phyloP scores from a whole-genome alignment of 768 basidiomycete species.

The Chalciporus pseudorubinellus region DNA sequence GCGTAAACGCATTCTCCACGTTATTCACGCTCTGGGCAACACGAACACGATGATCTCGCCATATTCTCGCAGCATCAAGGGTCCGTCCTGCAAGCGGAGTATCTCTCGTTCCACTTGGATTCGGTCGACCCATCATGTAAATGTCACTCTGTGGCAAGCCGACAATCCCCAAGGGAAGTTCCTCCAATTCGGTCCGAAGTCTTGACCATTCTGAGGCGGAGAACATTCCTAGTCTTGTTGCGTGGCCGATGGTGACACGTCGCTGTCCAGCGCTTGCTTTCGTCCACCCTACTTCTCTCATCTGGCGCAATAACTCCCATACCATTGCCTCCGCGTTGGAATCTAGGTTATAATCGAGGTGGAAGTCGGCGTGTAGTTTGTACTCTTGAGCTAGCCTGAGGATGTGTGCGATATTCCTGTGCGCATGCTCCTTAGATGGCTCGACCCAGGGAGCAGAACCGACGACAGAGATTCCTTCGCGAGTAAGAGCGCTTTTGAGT shows the following conservation, averaged over 20 bases:
- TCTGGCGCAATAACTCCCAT: slow-evolving; percentile 48
- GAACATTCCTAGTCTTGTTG: slow-evolving; percentile 56
- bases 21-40: slow-evolving; percentile 63
- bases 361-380: slow-evolving; percentile 56
- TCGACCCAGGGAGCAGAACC: slow-evolving; percentile 71
- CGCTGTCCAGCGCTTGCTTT: slow-evolving; percentile 28
- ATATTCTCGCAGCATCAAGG: slow-evolving; percentile 50
- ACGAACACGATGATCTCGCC: slow-evolving; percentile 42
- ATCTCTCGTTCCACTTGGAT: slow-evolving; percentile 18
- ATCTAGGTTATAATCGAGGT: slow-evolving; percentile 67
- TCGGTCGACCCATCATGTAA: slow-evolving; percentile 60
- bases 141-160: slow-evolving; percentile 63
- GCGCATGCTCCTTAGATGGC: slow-evolving; percentile 43
- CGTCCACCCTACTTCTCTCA: slow-evolving; percentile 31
- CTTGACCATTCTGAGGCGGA: slow-evolving; percentile 44
- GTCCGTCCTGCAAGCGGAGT: slow-evolving; percentile 48
- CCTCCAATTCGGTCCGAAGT: slow-evolving; percentile 35
- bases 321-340: slow-evolving; percentile 49
- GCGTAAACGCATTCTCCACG: slow-evolving; percentile 66
- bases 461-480: slow-evolving; percentile 45
- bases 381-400: slow-evolving; percentile 42
- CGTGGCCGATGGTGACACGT: slow-evolving; percentile 57
- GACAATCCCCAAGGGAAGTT: slow-evolving; percentile 52
- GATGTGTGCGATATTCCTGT: slow-evolving; percentile 52
- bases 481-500: slow-evolving; percentile 40